Conservation (phyloP, 805 yeast genomes). For the Saccharomycopsis sp. region DNA sequence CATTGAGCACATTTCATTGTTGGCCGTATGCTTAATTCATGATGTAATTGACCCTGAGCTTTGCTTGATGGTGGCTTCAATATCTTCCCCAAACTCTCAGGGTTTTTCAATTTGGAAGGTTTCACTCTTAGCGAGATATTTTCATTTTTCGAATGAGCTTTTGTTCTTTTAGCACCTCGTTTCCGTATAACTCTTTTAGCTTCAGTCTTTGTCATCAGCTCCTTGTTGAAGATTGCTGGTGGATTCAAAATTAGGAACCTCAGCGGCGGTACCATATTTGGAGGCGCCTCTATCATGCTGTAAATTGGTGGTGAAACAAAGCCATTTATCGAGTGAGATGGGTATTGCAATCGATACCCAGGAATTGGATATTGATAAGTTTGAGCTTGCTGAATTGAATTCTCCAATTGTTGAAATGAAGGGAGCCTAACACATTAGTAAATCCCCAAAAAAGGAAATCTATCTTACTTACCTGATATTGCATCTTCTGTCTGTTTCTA, state of each 20-base stretch:
- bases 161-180: background rate
- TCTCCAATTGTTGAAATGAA: conserved; percentile 20
- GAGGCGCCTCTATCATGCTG: background rate
- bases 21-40: conserved; percentile 28
- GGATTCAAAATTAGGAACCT: no score
- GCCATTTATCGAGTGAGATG: background rate
- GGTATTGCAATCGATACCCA: background rate
- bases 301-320: background rate
- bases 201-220: no score
- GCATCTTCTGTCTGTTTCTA: no score
- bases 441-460: no score
- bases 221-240: no score
- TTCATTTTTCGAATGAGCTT: background rate
- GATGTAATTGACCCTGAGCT: conserved; percentile 30
- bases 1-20: conserved; percentile 54
- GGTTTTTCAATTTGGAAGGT: conserved; percentile 4
- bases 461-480: no score
- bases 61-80: conserved; percentile 15
- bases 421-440: conserved; percentile 16
- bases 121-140: conserved; percentile 11
- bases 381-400: background rate
- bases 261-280: no score
- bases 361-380: background rate
- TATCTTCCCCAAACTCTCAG: conserved; percentile 3
- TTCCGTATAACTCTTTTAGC: background rate